Base-by-base conservation (phyloP, 2,329 filamentous ascomycete species). In the Sporothrix humicola region DNA sequence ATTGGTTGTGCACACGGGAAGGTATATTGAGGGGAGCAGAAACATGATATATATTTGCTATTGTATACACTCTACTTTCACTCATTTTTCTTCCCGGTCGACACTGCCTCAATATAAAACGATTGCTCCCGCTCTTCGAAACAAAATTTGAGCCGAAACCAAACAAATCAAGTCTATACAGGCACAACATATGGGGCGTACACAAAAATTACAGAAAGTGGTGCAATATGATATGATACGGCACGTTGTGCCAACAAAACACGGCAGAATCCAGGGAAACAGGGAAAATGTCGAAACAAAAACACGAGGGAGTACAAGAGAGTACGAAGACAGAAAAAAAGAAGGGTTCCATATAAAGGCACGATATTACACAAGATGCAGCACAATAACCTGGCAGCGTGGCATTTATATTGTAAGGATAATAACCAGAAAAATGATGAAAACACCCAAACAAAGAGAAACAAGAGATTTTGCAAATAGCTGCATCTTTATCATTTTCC, bases 141-240 rank as follows among this genome's bases (percentile, higher is more conserved):
- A 44, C 66, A 37, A 66, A 63, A 26, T 68, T 31, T 23, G 26
- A 69, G 66, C 66, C 66, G 66, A 50, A 69, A 56, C 66, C 9
- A 68, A 56, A 54, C 46, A 20, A 42, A 42, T 54, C 54, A 54
- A 37, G 17, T 13, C 10, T 42, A 37, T 37, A 37, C 31, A 37
- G 31, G 31, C 31, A 37, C 31, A 37, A 37, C 31, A 68, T 13
- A 66, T 68, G 44, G 61, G 8, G 3, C 9, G 37, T 46, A 46
- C 3, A 61, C 26, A 42, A 26, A 9, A 13, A n/a, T 13, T 42
- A 37, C 31, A 5, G 7, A n/a, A 23, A 9, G 13, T 50, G 63
- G 44, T 48, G 20, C 42, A 54, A 31, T n/a, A 17, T 23, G 17
- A 52, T 52, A 52, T 54, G 13, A 50, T n/a, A 37, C 13, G 63